Evolutionary conservation across 2,329 filamentous ascomycete genomes (phyloP).

Genomic region (Apiospora koreana): DNA sequence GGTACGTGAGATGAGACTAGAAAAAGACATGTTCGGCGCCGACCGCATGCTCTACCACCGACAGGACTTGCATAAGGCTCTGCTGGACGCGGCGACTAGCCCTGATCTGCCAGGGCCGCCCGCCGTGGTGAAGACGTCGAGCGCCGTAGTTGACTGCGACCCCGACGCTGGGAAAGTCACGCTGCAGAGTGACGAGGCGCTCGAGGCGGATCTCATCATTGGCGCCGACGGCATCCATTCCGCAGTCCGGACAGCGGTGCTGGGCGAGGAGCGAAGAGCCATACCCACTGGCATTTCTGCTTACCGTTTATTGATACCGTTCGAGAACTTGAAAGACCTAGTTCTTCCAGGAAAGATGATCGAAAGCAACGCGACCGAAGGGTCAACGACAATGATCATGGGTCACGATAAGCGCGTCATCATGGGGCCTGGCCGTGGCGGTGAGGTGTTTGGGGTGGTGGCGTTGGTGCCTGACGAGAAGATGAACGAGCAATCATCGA

Average conservation of each 20-base stretch:
- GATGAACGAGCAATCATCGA: constrained; percentile 35
- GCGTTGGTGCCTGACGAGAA: constrained; percentile 45
- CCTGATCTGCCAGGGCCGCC: constrained; percentile 23
- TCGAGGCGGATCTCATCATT: constrained; percentile 34
- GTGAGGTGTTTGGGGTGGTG: constrained; percentile 43
- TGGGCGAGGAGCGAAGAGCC: constrained; percentile 20
- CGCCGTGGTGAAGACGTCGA: constrained; percentile 27
- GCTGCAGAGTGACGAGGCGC: constrained; percentile 33
- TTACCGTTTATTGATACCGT: constrained; percentile 37
- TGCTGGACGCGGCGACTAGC: constrained; percentile 19
- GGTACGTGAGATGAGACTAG: constrained; percentile 33
- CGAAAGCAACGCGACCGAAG: constrained; percentile 31
- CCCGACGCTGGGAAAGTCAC: constrained; percentile 34
- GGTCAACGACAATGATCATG: constrained; percentile 47
- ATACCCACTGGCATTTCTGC: constrained; percentile 38
- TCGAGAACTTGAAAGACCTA: constrained; percentile 16
- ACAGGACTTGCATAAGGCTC: constrained; percentile 39
- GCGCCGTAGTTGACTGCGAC: constrained; percentile 40
- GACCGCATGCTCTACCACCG: constrained; percentile 43
- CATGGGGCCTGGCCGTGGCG: constrained; percentile 45
- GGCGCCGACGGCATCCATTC: constrained; percentile 38
- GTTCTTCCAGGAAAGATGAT: constrained; percentile 27
- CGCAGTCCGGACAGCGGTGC: constrained; percentile 19
- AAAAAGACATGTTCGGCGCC: constrained; percentile 35
- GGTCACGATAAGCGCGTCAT: constrained; percentile 41